Conservation (phyloP, 352 stramenopile genomes). For the Phytophthora kernoviae region DNA sequence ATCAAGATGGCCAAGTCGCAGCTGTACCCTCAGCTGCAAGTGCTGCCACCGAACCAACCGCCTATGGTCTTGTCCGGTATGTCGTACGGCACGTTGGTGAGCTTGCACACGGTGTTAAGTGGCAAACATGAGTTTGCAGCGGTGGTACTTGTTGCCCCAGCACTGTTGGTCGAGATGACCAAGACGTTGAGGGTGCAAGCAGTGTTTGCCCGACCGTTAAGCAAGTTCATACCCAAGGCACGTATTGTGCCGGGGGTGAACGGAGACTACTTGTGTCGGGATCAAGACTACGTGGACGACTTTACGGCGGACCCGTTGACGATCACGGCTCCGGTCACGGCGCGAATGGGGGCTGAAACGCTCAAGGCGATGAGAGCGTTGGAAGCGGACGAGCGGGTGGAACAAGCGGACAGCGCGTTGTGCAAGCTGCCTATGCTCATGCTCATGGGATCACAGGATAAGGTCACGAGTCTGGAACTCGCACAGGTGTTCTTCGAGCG, state of each 20-base stretch:
- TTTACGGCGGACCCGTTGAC: conserved; percentile 38
- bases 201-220: conserved; percentile 25
- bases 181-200: conserved; percentile 21
- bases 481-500: conserved; percentile 51
- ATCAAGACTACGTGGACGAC: conserved; percentile 31
- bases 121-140: conserved; percentile 27
- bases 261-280: conserved; percentile 27
- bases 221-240: conserved; percentile 21
- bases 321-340: conserved; percentile 22
- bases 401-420: conserved; percentile 32
- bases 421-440: conserved; percentile 38
- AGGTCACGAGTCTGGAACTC: conserved; percentile 53
- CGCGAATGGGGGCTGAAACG: conserved; percentile 34
- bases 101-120: conserved; percentile 34
- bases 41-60: background rate
- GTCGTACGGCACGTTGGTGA: conserved; percentile 42
- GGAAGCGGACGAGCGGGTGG: conserved; percentile 22
- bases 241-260: conserved; percentile 39
- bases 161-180: conserved; percentile 30
- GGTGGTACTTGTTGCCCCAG: conserved; percentile 30
- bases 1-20: conserved; percentile 24
- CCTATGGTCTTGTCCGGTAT: conserved; percentile 32
- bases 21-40: conserved; percentile 23
- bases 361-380: conserved; percentile 35
- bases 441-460: conserved; percentile 53